Evolutionary conservation across 768 basidiomycete species (phyloP), one percentile per base, ranked within the genome.

Genomic region (Lentinula boryana): DNA sequence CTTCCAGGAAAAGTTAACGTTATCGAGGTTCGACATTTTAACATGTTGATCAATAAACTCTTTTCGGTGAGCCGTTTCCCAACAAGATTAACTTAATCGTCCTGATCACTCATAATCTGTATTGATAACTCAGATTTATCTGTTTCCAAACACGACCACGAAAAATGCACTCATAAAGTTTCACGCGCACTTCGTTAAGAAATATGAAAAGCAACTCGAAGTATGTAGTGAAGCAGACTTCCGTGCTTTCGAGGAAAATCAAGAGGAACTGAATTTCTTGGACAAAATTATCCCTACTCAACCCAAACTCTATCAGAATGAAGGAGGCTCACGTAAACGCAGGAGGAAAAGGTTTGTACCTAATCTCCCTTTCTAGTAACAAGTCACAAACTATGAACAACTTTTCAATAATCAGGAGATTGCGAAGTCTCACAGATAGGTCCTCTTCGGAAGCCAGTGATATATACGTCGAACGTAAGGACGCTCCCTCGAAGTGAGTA

Each of bases 1-100:
- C 72, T 95, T 8, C 92, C 94, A 0, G 85, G 86, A 51, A 75
- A 78, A 32, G 83, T 86, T 0, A 88, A 89, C 63, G 86, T 88
- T 38, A 81, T 85, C 67, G 84, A 86, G 69, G 78, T 92, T 58
- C 80, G 83, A 27, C 79, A 78, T 13, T 68, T 88, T n/a, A 84
- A 88, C 64, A 69, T 88, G 51, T 74, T 92, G n/a, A 75, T 91
- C 56, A 73, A 82, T 41, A 85, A 80, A 66, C 68, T 93, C 27
- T 77, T 75, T 61, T 70, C 76, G 59, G 89, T 92, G 43, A 54
- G 79, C 72, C 15, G 12, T n/a, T 6, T 15, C 7, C 5, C 15
- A 35, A 13, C 16, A 36, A n/a, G n/a, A 21, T 56, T 23, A 1
- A 56, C 18, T 27, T 27, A 15, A 6, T n/a, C n/a, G n/a, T n/a